A percentile compares a stretch with the other conserved stretches of the same genome.
Evolutionary conservation across 345 rosid genomes (phyloP).

Genomic region (Boechera divaricarpa): DNA sequence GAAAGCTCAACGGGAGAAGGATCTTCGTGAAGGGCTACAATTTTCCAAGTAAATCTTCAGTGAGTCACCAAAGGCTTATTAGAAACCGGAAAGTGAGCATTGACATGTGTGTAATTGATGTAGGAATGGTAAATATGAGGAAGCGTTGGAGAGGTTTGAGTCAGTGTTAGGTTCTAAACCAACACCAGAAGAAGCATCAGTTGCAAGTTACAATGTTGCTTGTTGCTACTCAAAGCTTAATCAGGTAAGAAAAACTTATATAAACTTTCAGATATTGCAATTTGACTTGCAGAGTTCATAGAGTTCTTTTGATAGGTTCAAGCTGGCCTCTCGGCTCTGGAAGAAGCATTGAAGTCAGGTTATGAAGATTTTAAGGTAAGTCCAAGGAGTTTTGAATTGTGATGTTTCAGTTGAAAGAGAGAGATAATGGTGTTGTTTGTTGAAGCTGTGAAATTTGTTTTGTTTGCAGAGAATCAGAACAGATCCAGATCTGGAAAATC

Average conservation of each 20-base stretch:
- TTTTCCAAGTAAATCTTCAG: slow-evolving; percentile 63
- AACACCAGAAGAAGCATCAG: slow-evolving; percentile 69
- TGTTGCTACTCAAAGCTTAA: slow-evolving; percentile 92
- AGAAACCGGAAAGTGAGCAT: neutral
- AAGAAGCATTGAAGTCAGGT: slow-evolving; percentile 83
- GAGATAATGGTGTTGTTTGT: slow-evolving; percentile 18
- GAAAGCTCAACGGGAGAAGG: slow-evolving; percentile 69
- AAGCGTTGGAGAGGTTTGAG: slow-evolving; percentile 88
- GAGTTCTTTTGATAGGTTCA: slow-evolving; percentile 56
- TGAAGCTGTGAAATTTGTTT: slow-evolving; percentile 13
- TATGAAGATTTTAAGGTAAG: slow-evolving; percentile 92
- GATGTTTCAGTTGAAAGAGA: neutral
- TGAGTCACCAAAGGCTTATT: neutral
- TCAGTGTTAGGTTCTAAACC: slow-evolving; percentile 96
- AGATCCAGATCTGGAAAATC: slow-evolving; percentile 80
- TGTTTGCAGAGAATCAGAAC: slow-evolving; percentile 75
- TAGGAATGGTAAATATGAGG: slow-evolving; percentile 82
- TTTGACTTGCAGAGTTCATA: slow-evolving; percentile 7
- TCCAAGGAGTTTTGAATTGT: slow-evolving; percentile 3
- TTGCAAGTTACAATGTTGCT: slow-evolving; percentile 93
- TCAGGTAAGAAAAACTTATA: slow-evolving; percentile 55
- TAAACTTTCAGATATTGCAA: slow-evolving; percentile 7
- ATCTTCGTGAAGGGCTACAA: slow-evolving; percentile 85
- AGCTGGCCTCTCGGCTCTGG: slow-evolving; percentile 91
- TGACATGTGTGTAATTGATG: slow-evolving; percentile 15